Evolutionary conservation across 371 early-diverging fungal genomes (phyloP).

Genomic region (Blakeslea trispora): DNA sequence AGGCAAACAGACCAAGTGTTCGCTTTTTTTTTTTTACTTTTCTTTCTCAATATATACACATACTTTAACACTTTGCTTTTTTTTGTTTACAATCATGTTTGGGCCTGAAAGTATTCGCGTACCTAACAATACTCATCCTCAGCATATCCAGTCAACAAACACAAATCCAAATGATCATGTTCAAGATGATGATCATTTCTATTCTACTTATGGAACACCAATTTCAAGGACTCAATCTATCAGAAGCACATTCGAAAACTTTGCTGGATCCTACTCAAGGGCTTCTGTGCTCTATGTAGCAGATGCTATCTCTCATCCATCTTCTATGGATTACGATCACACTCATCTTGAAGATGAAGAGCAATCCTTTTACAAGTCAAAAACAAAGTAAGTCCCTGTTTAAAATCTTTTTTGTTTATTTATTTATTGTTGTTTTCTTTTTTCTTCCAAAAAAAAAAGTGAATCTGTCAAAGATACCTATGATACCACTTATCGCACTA

Average conservation of each 20-base stretch:
- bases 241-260: constrained; percentile 26
- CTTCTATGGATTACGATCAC: neutral
- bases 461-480: neutral
- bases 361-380: constrained; percentile 4
- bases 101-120: constrained; percentile 23
- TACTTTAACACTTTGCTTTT: neutral
- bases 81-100: neutral
- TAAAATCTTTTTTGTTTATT: too few relatives aligned
- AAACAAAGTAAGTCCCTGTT: constrained; percentile 1
- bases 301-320: constrained; percentile 28
- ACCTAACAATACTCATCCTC: constrained; percentile 39
- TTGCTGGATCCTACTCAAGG: constrained; percentile 48
- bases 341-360: constrained; percentile 13
- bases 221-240: constrained; percentile 29
- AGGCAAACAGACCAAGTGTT: neutral
- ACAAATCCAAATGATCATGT: neutral
- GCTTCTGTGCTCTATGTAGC: constrained; percentile 41
- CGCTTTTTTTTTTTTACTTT: constrained; percentile 2
- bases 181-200: constrained; percentile 14
- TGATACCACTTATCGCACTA: constrained; percentile 12
- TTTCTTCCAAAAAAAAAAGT: too few relatives aligned
- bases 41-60: constrained; percentile 7
- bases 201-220: constrained; percentile 22
- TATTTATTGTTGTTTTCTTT: too few relatives aligned
- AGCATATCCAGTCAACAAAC: constrained; percentile 9